Base-by-base conservation (phyloP, 148 eudicot genomes). In the Amaranthus palmeri region DNA sequence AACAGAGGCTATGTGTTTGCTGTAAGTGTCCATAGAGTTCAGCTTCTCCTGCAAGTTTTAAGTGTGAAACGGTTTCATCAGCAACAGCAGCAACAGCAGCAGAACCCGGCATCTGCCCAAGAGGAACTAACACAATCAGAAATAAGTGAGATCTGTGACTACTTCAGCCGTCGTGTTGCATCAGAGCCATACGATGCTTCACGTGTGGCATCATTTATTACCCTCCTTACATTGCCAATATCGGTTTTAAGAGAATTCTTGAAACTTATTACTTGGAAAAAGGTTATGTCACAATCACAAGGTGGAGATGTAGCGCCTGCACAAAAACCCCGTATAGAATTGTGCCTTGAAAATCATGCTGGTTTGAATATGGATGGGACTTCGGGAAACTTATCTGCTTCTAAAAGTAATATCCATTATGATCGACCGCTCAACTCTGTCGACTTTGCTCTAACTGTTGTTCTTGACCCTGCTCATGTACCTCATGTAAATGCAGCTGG, bases 121-220 rank as follows among this genome's bases (percentile, higher is more conserved):
- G 99, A 95, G 71, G 99, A 95, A 77, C 67, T 95, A 77, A 85
- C 90, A 7, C 96, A 83, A 76, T 67, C 97, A 14, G 99, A 95
- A 88, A 95, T 90, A 59, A 62, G 90, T 49, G 99, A 95, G 79
- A 90, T 95, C 73, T 95, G 99, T 12, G 97, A 92, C 77, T 95
- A 95, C 80, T 95, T 95, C 72, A 89, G 97, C 54, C 87, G 96
- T 8, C 96, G 93, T 73, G 99, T 95, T 65, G 99, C 97, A 69
- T 95, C 99, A 61, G 99, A 95, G 81, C 99, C 99, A 3, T 95
- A 95, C 12, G 99, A 95, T 71, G 99, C 97, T 42, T 95, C 99
- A 8, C 96, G 99, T 71, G 99, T 95, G 66, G 99, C 99, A 70
- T 95, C 99, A 47, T 95, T 95, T 79, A 92, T 92, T 48, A 95